These are phyloP conservation scores for Dictyostelium firmibasis DNA, from an alignment of 78 protist genomes.

Conservation along the genomic window DNA sequence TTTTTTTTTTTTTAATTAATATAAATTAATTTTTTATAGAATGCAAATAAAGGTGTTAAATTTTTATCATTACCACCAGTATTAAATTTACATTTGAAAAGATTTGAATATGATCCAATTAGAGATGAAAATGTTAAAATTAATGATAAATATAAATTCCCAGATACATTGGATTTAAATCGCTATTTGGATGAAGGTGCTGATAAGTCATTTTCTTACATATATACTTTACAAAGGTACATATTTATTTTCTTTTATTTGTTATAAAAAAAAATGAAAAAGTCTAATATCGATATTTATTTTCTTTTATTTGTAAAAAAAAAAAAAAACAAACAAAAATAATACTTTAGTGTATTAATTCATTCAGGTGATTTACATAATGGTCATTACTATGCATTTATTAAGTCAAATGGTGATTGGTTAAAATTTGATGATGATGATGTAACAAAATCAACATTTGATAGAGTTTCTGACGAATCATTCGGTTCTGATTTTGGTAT, in stretches of 20 bases:
- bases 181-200: constrained; percentile 64
- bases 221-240: constrained; percentile 80
- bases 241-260: neutral
- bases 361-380: constrained; percentile 96
- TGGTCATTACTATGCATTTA: constrained; percentile 97
- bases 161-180: constrained; percentile 59
- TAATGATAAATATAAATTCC: constrained; percentile 74
- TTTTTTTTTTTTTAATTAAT: neutral
- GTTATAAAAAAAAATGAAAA: neutral
- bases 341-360: constrained; percentile 92
- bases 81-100: constrained; percentile 94
- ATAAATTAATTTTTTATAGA: too few relatives aligned
- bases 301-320: neutral
- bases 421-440: constrained; percentile 95
- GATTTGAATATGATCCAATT: constrained; percentile 96
- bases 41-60: constrained; percentile 90
- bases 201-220: neutral
- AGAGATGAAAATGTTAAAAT: constrained; percentile 92
- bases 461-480: constrained; percentile 87
- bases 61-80: constrained; percentile 96
- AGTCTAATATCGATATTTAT: too few relatives aligned
- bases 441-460: constrained; percentile 78
- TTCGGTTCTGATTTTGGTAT: constrained; percentile 86
- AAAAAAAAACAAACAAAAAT: neutral
- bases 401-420: constrained; percentile 75